Evolutionary conservation across 2,329 filamentous ascomycete species (phyloP), one percentile per base, ranked within the genome.

Genomic region (Paracoccidioides lutzii): DNA sequence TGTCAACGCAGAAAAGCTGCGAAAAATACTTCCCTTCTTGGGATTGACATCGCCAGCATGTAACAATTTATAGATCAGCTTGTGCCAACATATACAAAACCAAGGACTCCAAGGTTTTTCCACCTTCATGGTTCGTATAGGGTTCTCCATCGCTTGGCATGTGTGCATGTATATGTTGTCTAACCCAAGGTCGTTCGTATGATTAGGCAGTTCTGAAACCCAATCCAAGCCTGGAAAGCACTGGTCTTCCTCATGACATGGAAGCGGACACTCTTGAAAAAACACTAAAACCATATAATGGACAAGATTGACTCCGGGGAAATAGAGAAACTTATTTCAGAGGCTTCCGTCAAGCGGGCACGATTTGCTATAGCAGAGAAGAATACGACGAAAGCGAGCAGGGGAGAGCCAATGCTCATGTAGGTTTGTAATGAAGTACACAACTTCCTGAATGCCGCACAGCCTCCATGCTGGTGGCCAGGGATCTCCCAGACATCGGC

Each of bases 21-120:
- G 43, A 32, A 33, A 14, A 32, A 22, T 45, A 45, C 14, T 30
- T 45, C 22, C 43, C 43, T 6, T 46, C 43, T 4, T 46, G 22
- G 43, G 43, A 30, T 22, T 10, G 43, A 15, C 5, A 48, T 48
- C 30, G 45, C 3, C 45, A 48, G 32, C 45, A 48, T 66, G 69
- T 32, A 59, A 54, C 2, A 61, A 64, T 1, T 68, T 69, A 10
- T 75, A 35, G 30, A 45, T 45, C 43, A 10, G 22, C 43, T 45
- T 45, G 43, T 7, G 45, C 75, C 0, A 77, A 76, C 54, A 76
- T 78, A 48, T 78, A 78, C 60, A 65, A 66, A 12, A 75, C 71
- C 14, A 73, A 71, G 56, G 75, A 78, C 56, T 70, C 65, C 0
- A 62, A 22, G 71, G 15, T 78, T 67, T 60, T 78, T 75, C 60